These are phyloP conservation scores for Phytophthora cryptogea DNA, from an alignment of 352 stramenopile genomes.

Conservation along the genomic window DNA sequence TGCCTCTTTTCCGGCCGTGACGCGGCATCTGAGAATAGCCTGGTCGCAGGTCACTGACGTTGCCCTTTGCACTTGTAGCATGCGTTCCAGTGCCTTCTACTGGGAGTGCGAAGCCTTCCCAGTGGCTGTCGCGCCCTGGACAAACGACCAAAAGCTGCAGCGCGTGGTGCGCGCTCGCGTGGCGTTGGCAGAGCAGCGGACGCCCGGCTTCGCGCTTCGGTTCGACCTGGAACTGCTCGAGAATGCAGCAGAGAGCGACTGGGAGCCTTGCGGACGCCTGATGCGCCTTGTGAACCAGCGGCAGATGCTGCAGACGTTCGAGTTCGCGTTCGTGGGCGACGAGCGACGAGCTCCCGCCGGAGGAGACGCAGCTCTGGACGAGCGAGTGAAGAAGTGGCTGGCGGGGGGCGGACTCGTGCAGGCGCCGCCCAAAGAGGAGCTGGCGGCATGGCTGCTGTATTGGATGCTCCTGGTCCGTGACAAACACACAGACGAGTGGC, in stretches of 20 bases:
- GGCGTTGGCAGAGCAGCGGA: conserved; percentile 38
- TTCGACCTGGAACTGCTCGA: conserved; percentile 33
- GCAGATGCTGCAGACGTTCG: conserved; percentile 51
- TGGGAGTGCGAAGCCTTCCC: conserved; percentile 26
- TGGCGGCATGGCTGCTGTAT: conserved; percentile 59
- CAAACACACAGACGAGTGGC: conserved; percentile 21
- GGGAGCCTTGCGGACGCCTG: conserved; percentile 7
- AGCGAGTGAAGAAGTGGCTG: conserved; percentile 39
- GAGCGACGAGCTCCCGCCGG: conserved; percentile 15
- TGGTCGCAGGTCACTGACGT: neutral
- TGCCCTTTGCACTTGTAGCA: conserved; percentile 3
- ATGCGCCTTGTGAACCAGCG: conserved; percentile 50
- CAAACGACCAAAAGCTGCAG: conserved; percentile 21
- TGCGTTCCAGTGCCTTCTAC: conserved; percentile 13
- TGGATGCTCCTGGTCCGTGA: conserved; percentile 40
- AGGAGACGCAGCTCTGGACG: conserved; percentile 25
- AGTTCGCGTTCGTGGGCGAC: conserved; percentile 26
- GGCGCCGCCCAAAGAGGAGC: conserved; percentile 49
- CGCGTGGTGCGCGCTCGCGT: conserved; percentile 24
- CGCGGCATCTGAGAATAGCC: conserved; percentile 15
- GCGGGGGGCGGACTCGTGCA: conserved; percentile 19
- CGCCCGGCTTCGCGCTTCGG: conserved; percentile 49
- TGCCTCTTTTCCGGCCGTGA: conserved; percentile 4
- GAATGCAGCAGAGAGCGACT: conserved; percentile 1
- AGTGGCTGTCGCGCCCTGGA: conserved; percentile 34